A percentile compares a stretch with the other conserved stretches of the same genome.
Evolutionary conservation across 257 asterid genomes (phyloP).

Genomic region (Salvia splendens): DNA sequence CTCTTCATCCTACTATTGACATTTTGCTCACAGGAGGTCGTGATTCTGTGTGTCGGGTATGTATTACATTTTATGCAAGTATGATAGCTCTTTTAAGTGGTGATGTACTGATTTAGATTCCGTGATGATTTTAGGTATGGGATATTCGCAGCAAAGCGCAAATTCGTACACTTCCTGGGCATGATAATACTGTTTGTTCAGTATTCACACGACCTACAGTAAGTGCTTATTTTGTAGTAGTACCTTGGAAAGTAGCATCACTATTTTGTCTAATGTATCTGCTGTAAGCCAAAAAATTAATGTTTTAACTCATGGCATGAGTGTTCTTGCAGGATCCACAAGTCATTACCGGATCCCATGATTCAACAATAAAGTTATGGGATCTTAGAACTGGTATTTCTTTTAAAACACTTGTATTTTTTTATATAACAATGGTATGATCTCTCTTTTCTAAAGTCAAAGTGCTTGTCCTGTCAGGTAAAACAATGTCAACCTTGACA

Average conservation of each 20-base stretch:
- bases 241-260: background rate
- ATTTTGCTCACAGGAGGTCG: slow-evolving; percentile 93
- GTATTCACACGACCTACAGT: slow-evolving; percentile 87
- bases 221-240: slow-evolving; percentile 37
- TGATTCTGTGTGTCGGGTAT: slow-evolving; percentile 91
- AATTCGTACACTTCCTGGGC: slow-evolving; percentile 86
- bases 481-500: slow-evolving; percentile 78
- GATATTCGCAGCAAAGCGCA: slow-evolving; percentile 96
- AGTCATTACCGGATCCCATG: slow-evolving; percentile 95
- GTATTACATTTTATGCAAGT: slow-evolving; percentile 16
- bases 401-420: background rate
- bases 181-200: slow-evolving; percentile 96
- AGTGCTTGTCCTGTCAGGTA: slow-evolving; percentile 59
- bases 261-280: slow-evolving; percentile 18
- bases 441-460: slow-evolving; percentile 27
- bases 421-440: background rate
- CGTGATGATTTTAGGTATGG: slow-evolving; percentile 64
- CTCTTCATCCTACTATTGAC: slow-evolving; percentile 93
- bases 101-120: slow-evolving; percentile 25
- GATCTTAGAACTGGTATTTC: slow-evolving; percentile 79
- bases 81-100: background rate
- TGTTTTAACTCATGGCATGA: slow-evolving; percentile 24
- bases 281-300: slow-evolving; percentile 18
- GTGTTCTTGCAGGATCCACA: slow-evolving; percentile 86
- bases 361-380: slow-evolving; percentile 90